Base-by-base conservation (phyloP, 148 eudicot genomes). In the Beta vulgaris region DNA sequence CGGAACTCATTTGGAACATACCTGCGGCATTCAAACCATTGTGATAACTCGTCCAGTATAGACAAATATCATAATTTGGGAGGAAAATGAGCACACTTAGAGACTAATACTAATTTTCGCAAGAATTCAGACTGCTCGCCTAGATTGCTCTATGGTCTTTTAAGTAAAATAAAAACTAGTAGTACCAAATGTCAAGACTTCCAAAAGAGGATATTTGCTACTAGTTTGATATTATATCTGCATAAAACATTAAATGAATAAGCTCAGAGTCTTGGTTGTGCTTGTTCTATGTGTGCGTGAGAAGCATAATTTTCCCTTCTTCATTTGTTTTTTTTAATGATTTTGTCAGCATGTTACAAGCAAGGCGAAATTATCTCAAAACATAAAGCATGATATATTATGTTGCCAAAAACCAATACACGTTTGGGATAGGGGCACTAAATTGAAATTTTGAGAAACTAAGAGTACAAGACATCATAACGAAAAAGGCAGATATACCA, bases 1-100 rank as follows among this genome's bases (percentile, higher is more conserved):
- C 98, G 97, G 58, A 88, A 84, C 84, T 92, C 91, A 85, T 91
- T 91, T 34, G 99, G 98, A 78, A 96, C 87, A 74, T 89, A 89
- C 91, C 99, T 96, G 87, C 48, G 9, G 59, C 39, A 83, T 23
- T 51, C 9, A 40, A n/a, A 11, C 39, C 53, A 48, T 9, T 49
- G 72, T 53, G 43, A 62, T 16, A 57, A 23, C 15, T 5, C n/a
- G 43, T 10, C 31, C 19, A 3, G 31, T 0, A 29, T 19, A 59
- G 36, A 42, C 36, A 59, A 59, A 34, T 15, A 42, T 0, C 4
- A 32, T 31, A 0, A 53, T 36, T 15, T 9, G n/a, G 28, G 32
- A 10, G 35, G 32, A 25, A 37, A 35, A 72, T 7, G 67, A 6
- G 37, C 53, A 42, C 40, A 21, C 6, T 4, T 39, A 14, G 26